Percentiles rank a stretch among this genome's conserved stretches.
phyloP scores from a whole-genome alignment of 352 stramenopile species.

The Globisporangium irregulare region DNA sequence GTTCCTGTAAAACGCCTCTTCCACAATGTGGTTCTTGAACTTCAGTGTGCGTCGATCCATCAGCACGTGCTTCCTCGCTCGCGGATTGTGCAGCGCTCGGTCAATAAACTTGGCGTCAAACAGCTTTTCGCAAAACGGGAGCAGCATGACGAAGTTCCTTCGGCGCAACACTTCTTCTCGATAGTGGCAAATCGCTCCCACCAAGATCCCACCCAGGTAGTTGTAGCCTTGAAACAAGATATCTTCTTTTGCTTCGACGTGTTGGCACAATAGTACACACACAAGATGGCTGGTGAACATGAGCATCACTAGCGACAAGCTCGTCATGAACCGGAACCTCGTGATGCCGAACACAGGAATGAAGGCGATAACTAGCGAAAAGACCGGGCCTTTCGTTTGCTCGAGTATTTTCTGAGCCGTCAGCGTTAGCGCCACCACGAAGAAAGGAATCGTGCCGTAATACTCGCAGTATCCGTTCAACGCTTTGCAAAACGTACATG shows the following conservation, averaged over 20 bases:
- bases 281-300: neutral
- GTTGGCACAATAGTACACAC: neutral
- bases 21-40: slow-evolving; percentile 35
- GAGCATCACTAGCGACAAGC: neutral
- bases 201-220: neutral
- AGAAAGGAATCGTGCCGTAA: neutral
- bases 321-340: neutral
- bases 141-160: neutral
- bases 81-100: neutral
- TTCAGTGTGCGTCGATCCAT: slow-evolving; percentile 12
- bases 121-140: neutral
- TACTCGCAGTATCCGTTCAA: neutral
- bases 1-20: slow-evolving; percentile 39
- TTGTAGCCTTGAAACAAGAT: neutral
- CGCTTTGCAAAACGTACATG: neutral
- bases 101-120: neutral
- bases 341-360: neutral
- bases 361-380: neutral
- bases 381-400: neutral
- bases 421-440: neutral
- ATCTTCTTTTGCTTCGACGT: neutral
- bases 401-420: neutral
- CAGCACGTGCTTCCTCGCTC: neutral
- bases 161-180: neutral
- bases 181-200: neutral